Evolutionary conservation across 2,329 filamentous ascomycete genomes (phyloP).

Genomic region (Arthrobotrys sinensis): DNA sequence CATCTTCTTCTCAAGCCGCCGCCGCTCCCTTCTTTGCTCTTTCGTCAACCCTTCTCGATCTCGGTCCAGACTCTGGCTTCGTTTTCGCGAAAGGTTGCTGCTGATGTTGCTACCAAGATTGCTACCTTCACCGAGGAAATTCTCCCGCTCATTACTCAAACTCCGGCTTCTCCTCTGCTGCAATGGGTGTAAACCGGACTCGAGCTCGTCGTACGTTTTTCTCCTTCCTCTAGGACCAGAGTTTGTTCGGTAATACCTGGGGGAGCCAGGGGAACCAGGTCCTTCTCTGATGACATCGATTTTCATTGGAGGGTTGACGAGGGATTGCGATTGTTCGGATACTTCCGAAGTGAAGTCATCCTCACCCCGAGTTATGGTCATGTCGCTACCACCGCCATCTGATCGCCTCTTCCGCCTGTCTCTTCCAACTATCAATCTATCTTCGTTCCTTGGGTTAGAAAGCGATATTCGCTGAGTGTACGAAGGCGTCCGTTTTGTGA

Average conservation of each 20-base stretch:
- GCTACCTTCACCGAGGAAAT: slow-evolving; percentile 61
- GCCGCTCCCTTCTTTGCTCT: slow-evolving; percentile 53
- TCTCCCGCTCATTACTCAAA: slow-evolving; percentile 68
- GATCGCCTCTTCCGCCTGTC: slow-evolving; percentile 73
- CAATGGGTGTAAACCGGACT: slow-evolving; percentile 54
- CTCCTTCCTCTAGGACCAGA: slow-evolving; percentile 44
- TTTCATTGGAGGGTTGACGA: slow-evolving; percentile 55
- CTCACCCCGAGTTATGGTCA: slow-evolving; percentile 67
- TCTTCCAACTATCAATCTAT: slow-evolving; percentile 65
- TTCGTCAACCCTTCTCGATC: slow-evolving; percentile 50
- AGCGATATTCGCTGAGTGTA: slow-evolving; percentile 64
- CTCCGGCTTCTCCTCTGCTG: slow-evolving; percentile 66
- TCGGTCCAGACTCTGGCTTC: slow-evolving; percentile 63
- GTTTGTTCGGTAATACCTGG: slow-evolving; percentile 46
- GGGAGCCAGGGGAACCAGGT: slow-evolving; percentile 35
- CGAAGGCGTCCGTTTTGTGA: slow-evolving; percentile 61
- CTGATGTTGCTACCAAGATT: slow-evolving; percentile 36
- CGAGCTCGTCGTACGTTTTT: slow-evolving; percentile 49
- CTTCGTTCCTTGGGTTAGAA: slow-evolving; percentile 62
- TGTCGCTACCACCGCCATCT: slow-evolving; percentile 41
- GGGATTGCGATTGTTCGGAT: slow-evolving; percentile 59
- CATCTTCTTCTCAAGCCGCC: slow-evolving; percentile 57
- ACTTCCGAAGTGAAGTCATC: slow-evolving; percentile 72
- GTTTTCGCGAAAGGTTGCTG: slow-evolving; percentile 61
- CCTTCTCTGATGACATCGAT: slow-evolving; percentile 60